Base-by-base conservation (phyloP, 106 monocot genomes). In the Phalaenopsis aphrodite region DNA sequence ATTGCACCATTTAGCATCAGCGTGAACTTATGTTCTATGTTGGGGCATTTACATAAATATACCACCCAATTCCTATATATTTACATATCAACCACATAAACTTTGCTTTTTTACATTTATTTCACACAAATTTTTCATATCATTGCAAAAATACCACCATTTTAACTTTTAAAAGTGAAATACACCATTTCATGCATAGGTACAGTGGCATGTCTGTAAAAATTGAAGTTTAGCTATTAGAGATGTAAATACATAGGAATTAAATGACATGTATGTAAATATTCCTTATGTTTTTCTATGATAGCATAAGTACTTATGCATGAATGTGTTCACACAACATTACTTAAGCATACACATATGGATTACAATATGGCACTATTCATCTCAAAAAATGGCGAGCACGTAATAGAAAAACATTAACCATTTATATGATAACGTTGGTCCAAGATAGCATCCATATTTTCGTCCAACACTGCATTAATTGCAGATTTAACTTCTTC, bases 401-500 rank as follows among this genome's bases (percentile, higher is more conserved):
- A 76, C 30, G 23, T 5, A 46, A 74, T 42, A 68, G 14, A 79
- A 72, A 77, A 18, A 75, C 57, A 49, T 52, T 79, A 14, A 94
- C 97, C 92, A 90, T 97, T 94, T 83, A 94, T 90, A 75, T 76
- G 86, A 69, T 95, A 95, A 1, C 95, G 91, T 84, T 90, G 88
- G 41, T 99, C 95, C 84, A 95, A 49, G 56, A 99, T 90, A 52
- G 86, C 81, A 49, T 83, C 75, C 91, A 87, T 88, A 67, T 99
- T 99, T 79, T 88, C 91, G 52, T 92, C 75, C 21, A 98, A 55
- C 76, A 98, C 87, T 52, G 42, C 76, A 74, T 76, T 76, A 46
- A 94, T 86, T 52, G 85, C 69, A 75, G 90, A 82, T 57, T 85
- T 81, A 75, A 94, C 93, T 84, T 95, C 95, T 88, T 99, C 99